These are phyloP conservation scores for Cercophora samala DNA, from an alignment of 495 filamentous ascomycete species.

Conservation along the genomic window DNA sequence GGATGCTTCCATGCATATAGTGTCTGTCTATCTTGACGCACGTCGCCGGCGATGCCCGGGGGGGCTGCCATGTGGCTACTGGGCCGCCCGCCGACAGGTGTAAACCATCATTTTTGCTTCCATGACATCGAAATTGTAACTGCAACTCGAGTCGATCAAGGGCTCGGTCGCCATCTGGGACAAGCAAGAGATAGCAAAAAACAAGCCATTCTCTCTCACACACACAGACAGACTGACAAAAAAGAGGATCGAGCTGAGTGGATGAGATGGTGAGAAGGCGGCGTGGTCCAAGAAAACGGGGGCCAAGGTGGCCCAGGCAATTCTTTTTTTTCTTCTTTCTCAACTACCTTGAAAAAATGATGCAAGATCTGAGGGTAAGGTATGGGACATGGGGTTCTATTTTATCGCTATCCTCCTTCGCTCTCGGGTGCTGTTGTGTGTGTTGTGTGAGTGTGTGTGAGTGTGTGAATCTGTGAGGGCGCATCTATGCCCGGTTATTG, in stretches of 20 bases:
- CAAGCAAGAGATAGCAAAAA: background rate
- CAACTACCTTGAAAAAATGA: background rate
- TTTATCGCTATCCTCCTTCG: background rate
- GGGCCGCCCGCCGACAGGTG: background rate
- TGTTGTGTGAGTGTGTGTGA: background rate
- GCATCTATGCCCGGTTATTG: background rate
- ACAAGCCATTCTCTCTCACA: too few relatives aligned
- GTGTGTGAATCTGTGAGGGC: background rate
- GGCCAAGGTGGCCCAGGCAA: constrained; percentile 9
- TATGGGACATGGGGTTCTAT: background rate
- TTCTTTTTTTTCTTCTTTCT: background rate
- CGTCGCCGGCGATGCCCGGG: background rate
- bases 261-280: constrained; percentile 10
- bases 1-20: background rate
- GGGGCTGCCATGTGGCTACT: background rate
- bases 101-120: background rate
- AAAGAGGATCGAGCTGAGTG: background rate
- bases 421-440: background rate
- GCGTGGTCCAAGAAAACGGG: constrained; percentile 1
- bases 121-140: background rate
- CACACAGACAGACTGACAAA: background rate
- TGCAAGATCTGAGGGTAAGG: background rate
- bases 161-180: background rate
- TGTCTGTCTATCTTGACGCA: background rate
- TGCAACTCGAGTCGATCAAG: background rate